Base-by-base conservation (phyloP, 108 stramenopile genomes). In the Parmales sp. region DNA sequence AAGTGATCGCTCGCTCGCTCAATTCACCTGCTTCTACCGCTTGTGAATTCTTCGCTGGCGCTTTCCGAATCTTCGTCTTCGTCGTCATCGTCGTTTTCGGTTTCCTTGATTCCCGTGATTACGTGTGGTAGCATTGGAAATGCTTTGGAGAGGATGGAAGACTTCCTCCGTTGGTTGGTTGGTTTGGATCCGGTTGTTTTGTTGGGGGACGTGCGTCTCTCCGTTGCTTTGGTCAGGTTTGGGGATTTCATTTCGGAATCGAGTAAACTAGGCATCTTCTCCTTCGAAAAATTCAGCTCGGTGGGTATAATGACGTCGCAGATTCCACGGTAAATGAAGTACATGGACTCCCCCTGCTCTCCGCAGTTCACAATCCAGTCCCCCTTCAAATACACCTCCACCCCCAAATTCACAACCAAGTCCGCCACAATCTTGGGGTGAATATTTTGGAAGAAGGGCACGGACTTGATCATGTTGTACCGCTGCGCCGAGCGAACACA, bases 401-500 rank as follows among this genome's bases (percentile, higher is more conserved):
- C 54, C 20, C 13, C 3, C 54, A 60, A 13, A 13, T 60, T 31
- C n/a, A 60, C 31, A 7, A 60, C 54, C 3, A 60, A 34, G 26
- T 60, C 54, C 16, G 29, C 31, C 16, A 60, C 13, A 20, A 60
- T 34, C 54, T 34, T 34, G n/a, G 54, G 54, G 36, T 34, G 26
- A 34, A 60, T 60, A 4, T 60, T 60, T 20, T 60, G n/a, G 54
- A 60, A 60, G 26, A 60, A 60, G 31, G 13, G 13, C 54, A 60
- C 54, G 1, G 26, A 26, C 5, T 60, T 28, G 54, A 60, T 34
- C n/a, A 60, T 13, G 31, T 60, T 60, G 54, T 34, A 60, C 31
- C 54, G 54, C 54, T 60, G n/a, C n/a, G n/a, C n/a, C n/a, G n/a
- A n/a, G n/a, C n/a, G n/a, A n/a, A n/a, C n/a, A n/a, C n/a, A n/a